These are phyloP conservation scores for Anisodus tanguticus DNA, from an alignment of 257 asterid species.

Conservation along the genomic window DNA sequence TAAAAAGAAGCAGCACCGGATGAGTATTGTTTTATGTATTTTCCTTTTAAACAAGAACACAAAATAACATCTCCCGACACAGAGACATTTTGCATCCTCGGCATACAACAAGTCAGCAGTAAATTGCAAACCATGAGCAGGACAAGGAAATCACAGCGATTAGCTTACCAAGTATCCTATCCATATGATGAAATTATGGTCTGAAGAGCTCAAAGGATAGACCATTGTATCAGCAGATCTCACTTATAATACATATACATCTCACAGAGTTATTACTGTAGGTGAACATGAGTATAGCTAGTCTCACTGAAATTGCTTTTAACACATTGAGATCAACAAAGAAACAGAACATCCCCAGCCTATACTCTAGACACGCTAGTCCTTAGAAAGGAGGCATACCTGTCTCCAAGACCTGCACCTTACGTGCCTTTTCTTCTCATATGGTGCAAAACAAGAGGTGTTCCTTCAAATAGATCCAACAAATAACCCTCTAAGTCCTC, in stretches of 20 bases:
- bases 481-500: conserved; percentile 87
- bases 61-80: background rate
- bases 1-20: background rate
- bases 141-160: background rate
- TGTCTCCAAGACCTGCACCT: conserved; percentile 44
- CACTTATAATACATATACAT: conserved; percentile 30
- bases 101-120: conserved; percentile 23
- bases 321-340: background rate
- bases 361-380: conserved; percentile 33
- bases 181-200: conserved; percentile 20
- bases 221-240: conserved; percentile 20
- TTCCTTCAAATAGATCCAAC: conserved; percentile 92
- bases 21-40: background rate
- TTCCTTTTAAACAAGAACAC: conserved; percentile 12
- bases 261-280: conserved; percentile 24
- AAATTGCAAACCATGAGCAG: conserved; percentile 22
- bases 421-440: conserved; percentile 83
- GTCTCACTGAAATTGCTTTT: conserved; percentile 13
- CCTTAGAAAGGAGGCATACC: conserved; percentile 52
- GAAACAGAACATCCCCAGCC: conserved; percentile 22
- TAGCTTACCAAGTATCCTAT: conserved; percentile 16
- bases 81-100: background rate
- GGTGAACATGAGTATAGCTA: conserved; percentile 25
- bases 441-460: conserved; percentile 82
- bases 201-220: conserved; percentile 9